These are phyloP conservation scores for Fusarium hainanense DNA, from an alignment of 2,329 filamentous ascomycete species.

Conservation along the genomic window DNA sequence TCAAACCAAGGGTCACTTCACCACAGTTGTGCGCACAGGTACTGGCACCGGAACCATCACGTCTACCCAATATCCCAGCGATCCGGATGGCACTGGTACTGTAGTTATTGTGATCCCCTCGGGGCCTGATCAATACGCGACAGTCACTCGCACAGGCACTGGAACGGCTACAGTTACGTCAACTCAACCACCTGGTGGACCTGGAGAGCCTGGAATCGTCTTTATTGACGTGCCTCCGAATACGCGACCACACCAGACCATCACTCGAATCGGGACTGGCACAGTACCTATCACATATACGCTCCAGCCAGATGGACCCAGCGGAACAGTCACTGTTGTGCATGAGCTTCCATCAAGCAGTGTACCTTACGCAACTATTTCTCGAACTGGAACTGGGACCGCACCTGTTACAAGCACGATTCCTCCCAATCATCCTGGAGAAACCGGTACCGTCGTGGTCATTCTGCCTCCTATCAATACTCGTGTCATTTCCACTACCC, in stretches of 20 bases:
- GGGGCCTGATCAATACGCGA: background rate
- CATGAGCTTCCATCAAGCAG: background rate
- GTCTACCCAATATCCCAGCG: background rate
- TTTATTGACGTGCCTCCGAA: background rate
- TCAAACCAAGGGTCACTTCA: background rate
- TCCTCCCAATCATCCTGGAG: background rate
- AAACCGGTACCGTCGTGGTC: background rate
- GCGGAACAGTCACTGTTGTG: background rate
- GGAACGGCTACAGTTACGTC: background rate
- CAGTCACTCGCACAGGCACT: background rate
- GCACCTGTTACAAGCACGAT: background rate
- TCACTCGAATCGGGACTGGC: background rate
- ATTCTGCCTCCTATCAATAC: background rate
- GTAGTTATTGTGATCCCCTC: background rate
- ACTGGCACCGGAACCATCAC: background rate
- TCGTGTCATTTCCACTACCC: background rate
- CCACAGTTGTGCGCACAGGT: background rate
- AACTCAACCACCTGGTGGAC: background rate
- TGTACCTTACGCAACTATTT: background rate
- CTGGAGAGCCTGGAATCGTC: background rate
- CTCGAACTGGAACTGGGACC: background rate
- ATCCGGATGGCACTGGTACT: background rate
- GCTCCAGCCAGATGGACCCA: background rate
- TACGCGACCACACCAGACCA: background rate
- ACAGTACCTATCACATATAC: background rate